Evolutionary conservation across 2,329 filamentous ascomycete species (phyloP).

Genomic region (Fusarium sp.): DNA sequence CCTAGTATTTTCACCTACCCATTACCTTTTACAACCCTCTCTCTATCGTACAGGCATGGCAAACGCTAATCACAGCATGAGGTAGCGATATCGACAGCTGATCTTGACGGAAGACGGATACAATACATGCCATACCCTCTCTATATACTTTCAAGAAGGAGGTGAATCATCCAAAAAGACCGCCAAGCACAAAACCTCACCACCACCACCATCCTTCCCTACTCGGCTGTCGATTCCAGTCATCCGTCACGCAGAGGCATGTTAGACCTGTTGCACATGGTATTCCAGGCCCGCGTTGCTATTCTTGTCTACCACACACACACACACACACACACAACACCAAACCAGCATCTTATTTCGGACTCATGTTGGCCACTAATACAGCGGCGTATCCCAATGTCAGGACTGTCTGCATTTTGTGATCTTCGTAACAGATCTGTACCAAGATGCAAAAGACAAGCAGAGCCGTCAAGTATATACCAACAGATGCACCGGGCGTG

Average conservation of each 20-base stretch:
- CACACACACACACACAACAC: neutral
- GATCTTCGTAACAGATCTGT: neutral
- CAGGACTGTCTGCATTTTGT: neutral
- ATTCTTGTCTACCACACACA: neutral
- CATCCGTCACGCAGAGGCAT: neutral
- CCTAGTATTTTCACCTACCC: neutral
- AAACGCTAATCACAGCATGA: neutral
- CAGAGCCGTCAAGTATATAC: conserved; percentile 5
- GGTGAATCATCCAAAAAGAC: neutral
- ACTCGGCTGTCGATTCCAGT: neutral
- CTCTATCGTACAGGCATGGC: neutral
- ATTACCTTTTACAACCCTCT: neutral
- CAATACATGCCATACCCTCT: neutral
- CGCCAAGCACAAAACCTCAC: neutral
- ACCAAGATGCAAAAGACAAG: conserved; percentile 2
- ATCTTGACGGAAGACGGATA: neutral
- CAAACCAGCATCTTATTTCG: neutral
- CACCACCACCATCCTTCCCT: neutral
- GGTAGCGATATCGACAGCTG: neutral
- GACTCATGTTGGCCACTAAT: conserved; percentile 1
- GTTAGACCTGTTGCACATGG: too few relatives aligned
- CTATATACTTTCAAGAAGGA: neutral
- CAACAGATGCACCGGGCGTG: conserved; percentile 2
- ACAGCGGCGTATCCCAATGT: conserved; percentile 14
- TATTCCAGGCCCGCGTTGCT: neutral